Conservation (phyloP, 2,329 filamentous ascomycete genomes). For the Stagonosporopsis rhizophila region DNA sequence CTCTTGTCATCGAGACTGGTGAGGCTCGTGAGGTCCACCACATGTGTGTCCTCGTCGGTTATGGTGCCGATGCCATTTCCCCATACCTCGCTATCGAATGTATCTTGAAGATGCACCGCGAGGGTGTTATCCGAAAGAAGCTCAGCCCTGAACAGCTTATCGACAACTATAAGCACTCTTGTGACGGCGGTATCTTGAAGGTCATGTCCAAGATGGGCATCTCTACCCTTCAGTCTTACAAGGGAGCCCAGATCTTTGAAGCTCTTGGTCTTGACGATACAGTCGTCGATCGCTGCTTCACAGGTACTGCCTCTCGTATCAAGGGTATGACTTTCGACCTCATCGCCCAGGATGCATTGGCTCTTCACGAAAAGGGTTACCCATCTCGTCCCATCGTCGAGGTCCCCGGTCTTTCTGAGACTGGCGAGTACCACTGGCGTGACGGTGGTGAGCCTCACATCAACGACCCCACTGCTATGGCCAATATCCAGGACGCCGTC, state of each 20-base stretch:
- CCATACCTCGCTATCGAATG: slow-evolving; percentile 96
- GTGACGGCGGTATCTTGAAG: slow-evolving; percentile 94
- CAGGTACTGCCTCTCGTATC: slow-evolving; percentile 91
- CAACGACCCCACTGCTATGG: slow-evolving; percentile 93
- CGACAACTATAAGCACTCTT: slow-evolving; percentile 95
- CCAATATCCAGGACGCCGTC: slow-evolving; percentile 96
- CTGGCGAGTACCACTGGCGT: slow-evolving; percentile 98
- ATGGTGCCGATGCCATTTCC: slow-evolving; percentile 92
- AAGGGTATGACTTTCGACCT: slow-evolving; percentile 92
- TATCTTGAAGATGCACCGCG: slow-evolving; percentile 94
- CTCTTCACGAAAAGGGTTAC: slow-evolving; percentile 93
- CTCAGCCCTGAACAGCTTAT: slow-evolving; percentile 82
- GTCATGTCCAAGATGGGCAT: slow-evolving; percentile 99
- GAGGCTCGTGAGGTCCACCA: slow-evolving; percentile 98
- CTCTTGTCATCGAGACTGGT: slow-evolving; percentile 87
- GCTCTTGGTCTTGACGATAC: slow-evolving; percentile 90
- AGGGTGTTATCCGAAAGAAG: slow-evolving; percentile 91
- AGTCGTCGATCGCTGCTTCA: slow-evolving; percentile 94
- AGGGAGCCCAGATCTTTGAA: slow-evolving; percentile 97
- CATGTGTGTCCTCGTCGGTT: slow-evolving; percentile 97
- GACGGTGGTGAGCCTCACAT: slow-evolving; percentile 94
- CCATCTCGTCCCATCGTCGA: slow-evolving; percentile 78
- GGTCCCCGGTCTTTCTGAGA: slow-evolving; percentile 83
- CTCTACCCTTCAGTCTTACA: slow-evolving; percentile 93
- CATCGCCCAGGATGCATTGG: slow-evolving; percentile 92